Evolutionary conservation across 1,139 yeast genomes (phyloP).

Genomic region (Hemisphaericaspora xylanilytica): DNA sequence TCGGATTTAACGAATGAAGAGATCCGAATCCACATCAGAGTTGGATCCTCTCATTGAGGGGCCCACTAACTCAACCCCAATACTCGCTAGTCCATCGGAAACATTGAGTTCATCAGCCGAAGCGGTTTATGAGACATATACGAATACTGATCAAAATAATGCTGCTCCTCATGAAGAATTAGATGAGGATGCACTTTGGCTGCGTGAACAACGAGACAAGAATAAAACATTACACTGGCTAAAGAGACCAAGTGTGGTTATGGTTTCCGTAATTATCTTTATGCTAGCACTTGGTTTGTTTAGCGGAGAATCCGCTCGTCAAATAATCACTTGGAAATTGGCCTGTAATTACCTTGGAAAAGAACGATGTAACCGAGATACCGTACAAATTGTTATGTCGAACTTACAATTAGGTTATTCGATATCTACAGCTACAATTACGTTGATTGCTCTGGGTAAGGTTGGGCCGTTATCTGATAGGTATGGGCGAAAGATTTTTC

Average conservation of each 20-base stretch:
- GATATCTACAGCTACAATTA: conserved; percentile 27
- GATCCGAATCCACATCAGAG: neutral
- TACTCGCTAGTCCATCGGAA: conserved; percentile 4
- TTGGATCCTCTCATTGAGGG: conserved; percentile 1
- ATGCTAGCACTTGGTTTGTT: conserved; percentile 28
- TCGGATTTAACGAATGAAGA: neutral
- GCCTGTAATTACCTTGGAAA: conserved; percentile 32
- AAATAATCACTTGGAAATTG: conserved; percentile 33
- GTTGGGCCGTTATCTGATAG: conserved; percentile 64
- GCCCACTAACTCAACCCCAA: neutral
- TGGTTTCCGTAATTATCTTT: conserved; percentile 29
- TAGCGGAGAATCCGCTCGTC: conserved; percentile 35
- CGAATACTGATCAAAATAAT: conserved; percentile 24
- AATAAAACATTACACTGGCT: conserved; percentile 37
- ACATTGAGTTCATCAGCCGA: conserved; percentile 26
- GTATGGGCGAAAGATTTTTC: conserved; percentile 54
- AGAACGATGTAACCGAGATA: conserved; percentile 29
- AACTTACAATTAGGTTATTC: conserved; percentile 33
- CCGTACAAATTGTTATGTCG: conserved; percentile 36
- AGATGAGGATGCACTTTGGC: conserved; percentile 39
- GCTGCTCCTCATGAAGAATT: conserved; percentile 24
- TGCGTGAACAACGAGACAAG: conserved; percentile 35
- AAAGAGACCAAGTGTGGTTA: conserved; percentile 33
- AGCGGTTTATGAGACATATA: conserved; percentile 31
- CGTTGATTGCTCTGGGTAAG: conserved; percentile 43